Percentiles rank a stretch among this genome's conserved stretches.
Conservation (phyloP, 257 asterid genomes). For the Solanum lignicaule region DNA sequence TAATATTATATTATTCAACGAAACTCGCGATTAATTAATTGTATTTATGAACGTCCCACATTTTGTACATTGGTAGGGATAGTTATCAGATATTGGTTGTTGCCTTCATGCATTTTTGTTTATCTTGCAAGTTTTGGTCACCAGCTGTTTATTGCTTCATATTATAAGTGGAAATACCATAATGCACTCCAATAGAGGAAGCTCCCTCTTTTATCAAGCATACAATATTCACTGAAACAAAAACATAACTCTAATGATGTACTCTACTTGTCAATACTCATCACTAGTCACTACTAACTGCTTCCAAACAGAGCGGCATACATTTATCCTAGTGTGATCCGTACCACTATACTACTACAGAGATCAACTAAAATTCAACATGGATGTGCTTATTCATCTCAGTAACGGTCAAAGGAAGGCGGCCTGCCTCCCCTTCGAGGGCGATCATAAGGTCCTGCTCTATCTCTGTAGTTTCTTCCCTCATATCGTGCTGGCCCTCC, state of each 20-base stretch:
- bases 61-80: not conserved
- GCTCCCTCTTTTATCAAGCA: not conserved
- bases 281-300: not conserved
- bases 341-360: not conserved
- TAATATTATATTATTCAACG: not conserved
- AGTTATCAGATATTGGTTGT: not conserved
- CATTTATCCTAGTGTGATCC: not conserved
- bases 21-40: not conserved
- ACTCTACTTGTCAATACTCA: not conserved
- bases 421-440: slow-evolving; percentile 4
- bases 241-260: not conserved
- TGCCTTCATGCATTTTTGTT: not conserved
- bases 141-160: not conserved
- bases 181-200: not conserved
- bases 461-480: slow-evolving; percentile 7
- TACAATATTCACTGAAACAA: not conserved
- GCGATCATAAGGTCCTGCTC: slow-evolving; percentile 10
- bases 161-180: not conserved
- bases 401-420: slow-evolving; percentile 8
- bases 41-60: not conserved
- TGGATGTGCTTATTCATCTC: not conserved
- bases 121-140: not conserved
- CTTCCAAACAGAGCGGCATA: not conserved
- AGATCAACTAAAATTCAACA: not conserved
- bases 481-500: slow-evolving; percentile 9